phyloP scores from a whole-genome alignment of 139 green algal genomes.

The Edaphochlamys debaryana region DNA sequence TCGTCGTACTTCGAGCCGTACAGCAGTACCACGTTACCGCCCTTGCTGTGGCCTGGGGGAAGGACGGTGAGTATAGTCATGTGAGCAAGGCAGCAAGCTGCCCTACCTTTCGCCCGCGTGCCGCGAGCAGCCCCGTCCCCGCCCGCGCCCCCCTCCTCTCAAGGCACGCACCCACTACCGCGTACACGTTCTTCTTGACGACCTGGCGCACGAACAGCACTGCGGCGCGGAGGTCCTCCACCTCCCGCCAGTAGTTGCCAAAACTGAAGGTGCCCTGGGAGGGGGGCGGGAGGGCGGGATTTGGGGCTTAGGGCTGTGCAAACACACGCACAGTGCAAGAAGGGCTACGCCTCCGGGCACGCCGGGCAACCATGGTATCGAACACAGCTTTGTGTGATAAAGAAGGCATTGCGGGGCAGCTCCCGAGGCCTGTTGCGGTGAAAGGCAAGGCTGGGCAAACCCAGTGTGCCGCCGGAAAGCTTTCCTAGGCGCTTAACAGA shows the following conservation, averaged over 20 bases:
- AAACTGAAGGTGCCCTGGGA: slow-evolving; percentile 64
- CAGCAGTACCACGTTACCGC: slow-evolving; percentile 65
- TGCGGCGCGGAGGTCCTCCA: slow-evolving; percentile 56
- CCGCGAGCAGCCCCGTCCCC: too few species aligned
- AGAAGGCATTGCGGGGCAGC: background rate
- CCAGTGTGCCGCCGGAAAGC: too few species aligned
- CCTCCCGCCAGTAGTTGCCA: slow-evolving; percentile 68
- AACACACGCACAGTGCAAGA: background rate
- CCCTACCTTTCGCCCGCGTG: background rate
- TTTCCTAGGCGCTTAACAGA: too few species aligned
- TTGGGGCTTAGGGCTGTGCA: background rate
- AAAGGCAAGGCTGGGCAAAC: too few species aligned
- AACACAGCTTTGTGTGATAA: too few species aligned
- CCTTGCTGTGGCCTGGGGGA: slow-evolving; percentile 80
- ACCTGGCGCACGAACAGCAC: slow-evolving; percentile 44
- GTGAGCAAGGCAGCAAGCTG: background rate
- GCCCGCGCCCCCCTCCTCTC: too few species aligned
- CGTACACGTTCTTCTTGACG: slow-evolving; percentile 31
- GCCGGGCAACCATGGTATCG: too few species aligned
- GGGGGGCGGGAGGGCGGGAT: slow-evolving; percentile 31
- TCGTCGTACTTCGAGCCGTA: slow-evolving; percentile 71
- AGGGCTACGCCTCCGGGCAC: too few species aligned
- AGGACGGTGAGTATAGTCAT: background rate
- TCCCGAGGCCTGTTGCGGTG: too few species aligned
- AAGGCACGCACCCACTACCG: slow-evolving; percentile 48